These are phyloP conservation scores for Acanthamoeba sp. DNA, from an alignment of 208 protist species.

Conservation along the genomic window DNA sequence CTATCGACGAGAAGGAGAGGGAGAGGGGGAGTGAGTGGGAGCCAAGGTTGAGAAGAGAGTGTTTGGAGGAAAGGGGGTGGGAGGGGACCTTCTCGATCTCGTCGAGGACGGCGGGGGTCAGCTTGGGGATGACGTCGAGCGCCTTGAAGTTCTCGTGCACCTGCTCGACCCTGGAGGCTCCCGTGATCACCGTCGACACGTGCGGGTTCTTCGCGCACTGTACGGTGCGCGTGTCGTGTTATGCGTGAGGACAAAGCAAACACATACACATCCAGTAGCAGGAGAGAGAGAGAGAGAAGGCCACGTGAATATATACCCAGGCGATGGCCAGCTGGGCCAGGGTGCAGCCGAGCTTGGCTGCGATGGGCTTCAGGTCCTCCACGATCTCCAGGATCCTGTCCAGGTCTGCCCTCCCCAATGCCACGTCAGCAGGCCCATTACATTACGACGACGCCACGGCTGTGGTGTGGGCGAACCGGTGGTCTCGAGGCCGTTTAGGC, in stretches of 20 bases:
- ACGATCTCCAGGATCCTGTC: slow-evolving; percentile 33
- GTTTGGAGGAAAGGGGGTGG: too few species aligned
- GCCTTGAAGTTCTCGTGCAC: slow-evolving; percentile 79
- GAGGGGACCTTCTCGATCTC: slow-evolving; percentile 80
- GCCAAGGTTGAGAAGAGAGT: too few species aligned
- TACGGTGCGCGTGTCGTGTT: slow-evolving; percentile 48
- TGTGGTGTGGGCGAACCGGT: neutral
- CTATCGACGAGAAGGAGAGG: neutral
- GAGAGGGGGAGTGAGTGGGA: neutral
- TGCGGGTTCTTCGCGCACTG: slow-evolving; percentile 68
- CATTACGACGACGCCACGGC: too few species aligned
- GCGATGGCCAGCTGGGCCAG: slow-evolving; percentile 81
- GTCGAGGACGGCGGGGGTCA: slow-evolving; percentile 80
- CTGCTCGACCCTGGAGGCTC: neutral
- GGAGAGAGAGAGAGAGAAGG: neutral
- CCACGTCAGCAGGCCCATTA: too few species aligned
- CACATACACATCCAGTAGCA: neutral
- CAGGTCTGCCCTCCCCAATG: neutral
- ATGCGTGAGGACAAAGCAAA: slow-evolving; percentile 70
- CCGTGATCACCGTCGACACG: slow-evolving; percentile 41
- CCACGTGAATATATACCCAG: slow-evolving; percentile 51
- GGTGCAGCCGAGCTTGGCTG: slow-evolving; percentile 79
- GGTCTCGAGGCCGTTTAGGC: slow-evolving; percentile 30
- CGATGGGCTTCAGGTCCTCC: slow-evolving; percentile 79
- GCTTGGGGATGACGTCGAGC: slow-evolving; percentile 72